phyloP scores from a whole-genome alignment of 495 filamentous ascomycete species.

The Aspergillus homomorphus region DNA sequence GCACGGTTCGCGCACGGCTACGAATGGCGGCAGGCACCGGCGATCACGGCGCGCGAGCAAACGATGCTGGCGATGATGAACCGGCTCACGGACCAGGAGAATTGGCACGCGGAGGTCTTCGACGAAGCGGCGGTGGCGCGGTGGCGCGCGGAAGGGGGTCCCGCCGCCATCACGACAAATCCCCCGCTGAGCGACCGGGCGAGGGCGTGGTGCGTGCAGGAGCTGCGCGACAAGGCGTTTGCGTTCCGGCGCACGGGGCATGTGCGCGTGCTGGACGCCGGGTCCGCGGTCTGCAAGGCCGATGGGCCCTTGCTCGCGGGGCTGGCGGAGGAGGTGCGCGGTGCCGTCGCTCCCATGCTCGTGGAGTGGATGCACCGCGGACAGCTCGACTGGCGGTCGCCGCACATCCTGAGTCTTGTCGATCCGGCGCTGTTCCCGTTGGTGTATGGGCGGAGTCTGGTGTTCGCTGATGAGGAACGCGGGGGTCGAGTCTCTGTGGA shows the following conservation, averaged over 20 bases:
- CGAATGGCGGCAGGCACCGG: conserved; percentile 3
- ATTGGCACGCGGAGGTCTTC: conserved; percentile 30
- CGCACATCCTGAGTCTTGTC: background rate
- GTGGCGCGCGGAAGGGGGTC: conserved; percentile 10
- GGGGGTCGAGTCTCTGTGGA: background rate
- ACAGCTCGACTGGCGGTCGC: background rate
- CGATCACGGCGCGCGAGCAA: conserved; percentile 31
- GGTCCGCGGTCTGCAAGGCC: conserved; percentile 13
- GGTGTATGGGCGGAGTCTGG: background rate
- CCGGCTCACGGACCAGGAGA: conserved; percentile 38
- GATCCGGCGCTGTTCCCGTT: conserved; percentile 10
- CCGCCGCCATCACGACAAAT: conserved; percentile 3
- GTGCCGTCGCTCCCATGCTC: background rate
- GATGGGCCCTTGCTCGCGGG: conserved; percentile 6
- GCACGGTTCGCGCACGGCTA: conserved; percentile 12
- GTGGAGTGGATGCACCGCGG: background rate
- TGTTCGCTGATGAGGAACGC: background rate
- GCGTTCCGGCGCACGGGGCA: conserved; percentile 8
- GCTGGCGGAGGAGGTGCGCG: background rate
- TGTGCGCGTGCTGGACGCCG: conserved; percentile 11
- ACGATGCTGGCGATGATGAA: conserved; percentile 32
- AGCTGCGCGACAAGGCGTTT: conserved; percentile 16
- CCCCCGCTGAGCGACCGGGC: conserved; percentile 14
- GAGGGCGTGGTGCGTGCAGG: conserved; percentile 17
- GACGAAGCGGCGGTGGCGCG: conserved; percentile 4